phyloP scores from a whole-genome alignment of 179 eudicot species.

The Gypsophila paniculata region DNA sequence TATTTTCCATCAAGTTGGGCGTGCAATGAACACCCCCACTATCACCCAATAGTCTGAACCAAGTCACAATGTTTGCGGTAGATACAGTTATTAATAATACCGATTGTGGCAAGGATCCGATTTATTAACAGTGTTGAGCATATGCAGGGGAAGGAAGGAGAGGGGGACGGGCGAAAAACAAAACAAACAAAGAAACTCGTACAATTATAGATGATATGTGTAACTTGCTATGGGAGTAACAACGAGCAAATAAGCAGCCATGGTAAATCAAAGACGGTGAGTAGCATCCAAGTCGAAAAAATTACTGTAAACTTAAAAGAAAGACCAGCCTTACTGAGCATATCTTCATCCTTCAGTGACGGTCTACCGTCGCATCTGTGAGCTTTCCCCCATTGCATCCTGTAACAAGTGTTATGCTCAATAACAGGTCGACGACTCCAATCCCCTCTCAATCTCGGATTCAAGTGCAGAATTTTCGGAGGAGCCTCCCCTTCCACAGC shows the following conservation, averaged over 20 bases:
- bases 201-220: not conserved
- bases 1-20: not conserved
- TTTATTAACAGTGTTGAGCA: not conserved
- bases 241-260: not conserved
- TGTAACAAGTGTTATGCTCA: conserved; percentile 93
- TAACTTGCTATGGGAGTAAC: not conserved
- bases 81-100: not conserved
- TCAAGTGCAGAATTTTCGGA: conserved; percentile 88
- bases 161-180: not conserved
- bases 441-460: conserved; percentile 95
- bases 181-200: not conserved
- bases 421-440: conserved; percentile 86
- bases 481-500: conserved; percentile 95
- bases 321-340: conserved; percentile 57
- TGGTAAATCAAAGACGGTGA: not conserved
- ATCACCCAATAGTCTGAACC: not conserved
- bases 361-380: conserved; percentile 92
- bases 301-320: conserved; percentile 22
- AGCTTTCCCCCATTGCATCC: conserved; percentile 98
- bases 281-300: not conserved
- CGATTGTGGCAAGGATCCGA: not conserved
- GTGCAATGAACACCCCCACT: not conserved
- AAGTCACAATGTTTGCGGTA: not conserved
- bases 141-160: not conserved
- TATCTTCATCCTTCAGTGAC: conserved; percentile 60